Evolutionary conservation across 23 red algal genomes (phyloP).

Genomic region (Cyanidiococcus yangmingshanensis): DNA sequence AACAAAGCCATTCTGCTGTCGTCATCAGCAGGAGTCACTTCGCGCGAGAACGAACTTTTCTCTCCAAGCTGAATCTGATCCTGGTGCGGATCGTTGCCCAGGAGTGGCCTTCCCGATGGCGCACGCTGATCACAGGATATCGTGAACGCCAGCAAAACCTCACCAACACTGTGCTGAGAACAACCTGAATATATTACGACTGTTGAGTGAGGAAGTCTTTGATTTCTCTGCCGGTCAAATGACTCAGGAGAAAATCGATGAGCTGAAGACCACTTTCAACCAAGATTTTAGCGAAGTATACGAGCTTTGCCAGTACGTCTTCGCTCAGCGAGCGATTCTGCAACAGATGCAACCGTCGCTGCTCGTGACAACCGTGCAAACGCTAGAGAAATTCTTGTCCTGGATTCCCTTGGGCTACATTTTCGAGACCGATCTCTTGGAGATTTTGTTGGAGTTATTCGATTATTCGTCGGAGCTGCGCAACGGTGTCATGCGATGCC

Average conservation of each 20-base stretch:
- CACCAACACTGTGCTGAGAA: slow-evolving; percentile 85
- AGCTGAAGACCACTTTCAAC: slow-evolving; percentile 91
- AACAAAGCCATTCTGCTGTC: slow-evolving; percentile 75
- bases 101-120: slow-evolving; percentile 91
- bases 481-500: slow-evolving; percentile 59
- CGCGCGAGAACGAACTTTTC: slow-evolving; percentile 51
- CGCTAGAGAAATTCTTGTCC: slow-evolving; percentile 80
- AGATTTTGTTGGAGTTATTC: slow-evolving; percentile 59
- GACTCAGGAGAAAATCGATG: slow-evolving; percentile 75
- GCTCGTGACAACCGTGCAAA: slow-evolving; percentile 68
- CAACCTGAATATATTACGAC: slow-evolving; percentile 80
- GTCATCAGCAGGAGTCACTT: slow-evolving; percentile 53
- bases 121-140: slow-evolving; percentile 75
- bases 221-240: slow-evolving; percentile 88
- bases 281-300: slow-evolving; percentile 82
- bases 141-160: slow-evolving; percentile 59
- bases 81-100: slow-evolving; percentile 93
- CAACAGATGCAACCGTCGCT: slow-evolving; percentile 45
- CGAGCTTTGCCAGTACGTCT: slow-evolving; percentile 92
- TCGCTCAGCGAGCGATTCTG: slow-evolving; percentile 47
- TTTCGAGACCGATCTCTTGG: slow-evolving; percentile 86
- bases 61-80: slow-evolving; percentile 89
- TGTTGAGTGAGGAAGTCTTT: slow-evolving; percentile 95
- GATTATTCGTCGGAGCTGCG: slow-evolving; percentile 37
- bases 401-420: slow-evolving; percentile 99